These are phyloP conservation scores for Globisporangium mamillatum DNA, from an alignment of 352 stramenopile species.

Conservation along the genomic window DNA sequence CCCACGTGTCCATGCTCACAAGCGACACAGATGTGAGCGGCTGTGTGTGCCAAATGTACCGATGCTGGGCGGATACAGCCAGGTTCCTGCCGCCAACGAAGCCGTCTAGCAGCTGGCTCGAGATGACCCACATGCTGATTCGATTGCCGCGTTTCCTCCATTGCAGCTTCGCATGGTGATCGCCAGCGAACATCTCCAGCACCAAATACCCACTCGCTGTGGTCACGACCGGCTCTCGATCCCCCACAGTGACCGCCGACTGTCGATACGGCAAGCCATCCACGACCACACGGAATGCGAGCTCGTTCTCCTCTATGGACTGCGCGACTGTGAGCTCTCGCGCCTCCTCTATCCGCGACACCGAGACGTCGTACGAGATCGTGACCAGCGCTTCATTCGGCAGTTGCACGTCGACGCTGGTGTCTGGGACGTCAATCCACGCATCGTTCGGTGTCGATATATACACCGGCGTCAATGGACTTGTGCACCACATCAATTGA, in stretches of 20 bases:
- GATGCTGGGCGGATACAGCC: constrained; percentile 61
- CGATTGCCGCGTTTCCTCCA: constrained; percentile 61
- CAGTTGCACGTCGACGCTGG: constrained; percentile 44
- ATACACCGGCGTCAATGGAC: constrained; percentile 39
- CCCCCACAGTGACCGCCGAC: constrained; percentile 58
- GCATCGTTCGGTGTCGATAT: constrained; percentile 28
- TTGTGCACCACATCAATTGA: constrained; percentile 68
- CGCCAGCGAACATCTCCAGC: constrained; percentile 44
- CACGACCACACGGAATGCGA: constrained; percentile 61
- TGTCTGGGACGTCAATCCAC: constrained; percentile 63
- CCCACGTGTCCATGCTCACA: constrained; percentile 50
- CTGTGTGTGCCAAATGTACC: constrained; percentile 66
- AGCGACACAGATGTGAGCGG: constrained; percentile 40
- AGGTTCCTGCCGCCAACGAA: constrained; percentile 64
- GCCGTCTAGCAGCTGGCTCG: constrained; percentile 57
- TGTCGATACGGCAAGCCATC: constrained; percentile 58
- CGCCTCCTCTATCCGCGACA: constrained; percentile 36
- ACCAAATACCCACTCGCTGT: constrained; percentile 59
- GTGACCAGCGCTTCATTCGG: constrained; percentile 55
- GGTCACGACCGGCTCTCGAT: constrained; percentile 51
- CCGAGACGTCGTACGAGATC: constrained; percentile 68
- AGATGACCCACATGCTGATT: constrained; percentile 57
- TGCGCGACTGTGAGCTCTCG: constrained; percentile 7
- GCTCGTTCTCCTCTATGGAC: constrained; percentile 35
- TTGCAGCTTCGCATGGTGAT: constrained; percentile 55